Percentiles rank a stretch among this genome's conserved stretches.
These are phyloP conservation scores for Ilyonectria mors-panacis DNA, from an alignment of 2,329 filamentous ascomycete species.

Conservation along the genomic window DNA sequence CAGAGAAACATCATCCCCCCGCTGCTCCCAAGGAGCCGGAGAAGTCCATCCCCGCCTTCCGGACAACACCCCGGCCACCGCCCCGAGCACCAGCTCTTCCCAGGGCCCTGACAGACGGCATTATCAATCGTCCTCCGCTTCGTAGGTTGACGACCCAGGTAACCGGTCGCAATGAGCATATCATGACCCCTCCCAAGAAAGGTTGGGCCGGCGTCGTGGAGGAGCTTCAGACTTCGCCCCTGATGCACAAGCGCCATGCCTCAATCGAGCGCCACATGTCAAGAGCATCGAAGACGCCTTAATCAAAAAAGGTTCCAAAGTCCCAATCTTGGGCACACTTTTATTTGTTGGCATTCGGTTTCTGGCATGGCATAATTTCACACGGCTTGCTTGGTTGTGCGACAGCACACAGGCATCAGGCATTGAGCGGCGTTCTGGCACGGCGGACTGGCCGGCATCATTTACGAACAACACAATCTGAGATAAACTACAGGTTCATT, in stretches of 20 bases:
- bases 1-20: constrained; percentile 54
- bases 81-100: constrained; percentile 54
- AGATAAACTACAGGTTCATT: constrained; percentile 30
- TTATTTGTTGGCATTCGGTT: constrained; percentile 38
- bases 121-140: constrained; percentile 63
- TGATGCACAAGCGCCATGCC: constrained; percentile 74
- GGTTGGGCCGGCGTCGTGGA: constrained; percentile 76
- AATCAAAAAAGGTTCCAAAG: constrained; percentile 22
- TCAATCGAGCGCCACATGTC: constrained; percentile 73
- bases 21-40: constrained; percentile 54
- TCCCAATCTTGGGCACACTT: constrained; percentile 32
- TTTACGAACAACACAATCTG: constrained; percentile 38
- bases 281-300: constrained; percentile 51
- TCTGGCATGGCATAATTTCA: constrained; percentile 36
- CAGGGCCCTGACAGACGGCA: constrained; percentile 60
- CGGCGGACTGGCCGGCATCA: constrained; percentile 35
- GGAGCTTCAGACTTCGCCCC: constrained; percentile 73
- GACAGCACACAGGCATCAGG: constrained; percentile 34
- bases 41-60: constrained; percentile 49
- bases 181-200: constrained; percentile 63
- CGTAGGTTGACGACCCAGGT: constrained; percentile 69
- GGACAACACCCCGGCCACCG: constrained; percentile 40
- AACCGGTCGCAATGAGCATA: constrained; percentile 66
- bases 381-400: constrained; percentile 37
- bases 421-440: constrained; percentile 43